These are phyloP conservation scores for Phyllosticta citriasiana DNA, from an alignment of 2,329 filamentous ascomycete genomes.

Conservation along the genomic window DNA sequence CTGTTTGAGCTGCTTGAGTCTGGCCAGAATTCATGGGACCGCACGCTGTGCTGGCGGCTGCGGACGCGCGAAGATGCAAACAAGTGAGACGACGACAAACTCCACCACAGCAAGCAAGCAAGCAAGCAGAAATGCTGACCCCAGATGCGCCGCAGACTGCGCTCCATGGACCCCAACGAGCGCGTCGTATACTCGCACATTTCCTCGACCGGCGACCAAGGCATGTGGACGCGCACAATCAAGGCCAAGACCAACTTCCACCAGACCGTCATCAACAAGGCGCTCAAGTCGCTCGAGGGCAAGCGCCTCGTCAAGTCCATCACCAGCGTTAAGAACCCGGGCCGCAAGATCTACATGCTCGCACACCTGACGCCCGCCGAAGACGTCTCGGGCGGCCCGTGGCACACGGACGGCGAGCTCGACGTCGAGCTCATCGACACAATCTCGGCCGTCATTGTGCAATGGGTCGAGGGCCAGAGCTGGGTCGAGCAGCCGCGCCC, in stretches of 20 bases:
- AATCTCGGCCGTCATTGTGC: constrained; percentile 62
- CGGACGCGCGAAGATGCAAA: constrained; percentile 25
- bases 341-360: constrained; percentile 94
- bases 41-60: constrained; percentile 28
- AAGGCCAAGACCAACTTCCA: constrained; percentile 73
- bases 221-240: constrained; percentile 84
- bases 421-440: constrained; percentile 78
- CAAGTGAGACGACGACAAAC: constrained; percentile 18
- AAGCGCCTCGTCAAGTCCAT: constrained; percentile 80
- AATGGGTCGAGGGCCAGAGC: constrained; percentile 60
- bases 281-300: constrained; percentile 71
- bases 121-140: background rate
- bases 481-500: constrained; percentile 49
- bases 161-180: constrained; percentile 54
- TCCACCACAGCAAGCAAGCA: background rate
- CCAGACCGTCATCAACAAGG: constrained; percentile 69
- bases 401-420: constrained; percentile 85
- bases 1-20: constrained; percentile 26
- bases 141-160: constrained; percentile 20
- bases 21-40: constrained; percentile 19
- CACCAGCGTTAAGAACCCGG: constrained; percentile 83
- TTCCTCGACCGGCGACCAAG: constrained; percentile 72
- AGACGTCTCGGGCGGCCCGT: constrained; percentile 83
- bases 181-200: constrained; percentile 81
- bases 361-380: constrained; percentile 74